Conservation (phyloP, 345 rosid species). For the Eucalyptus caleyi region DNA sequence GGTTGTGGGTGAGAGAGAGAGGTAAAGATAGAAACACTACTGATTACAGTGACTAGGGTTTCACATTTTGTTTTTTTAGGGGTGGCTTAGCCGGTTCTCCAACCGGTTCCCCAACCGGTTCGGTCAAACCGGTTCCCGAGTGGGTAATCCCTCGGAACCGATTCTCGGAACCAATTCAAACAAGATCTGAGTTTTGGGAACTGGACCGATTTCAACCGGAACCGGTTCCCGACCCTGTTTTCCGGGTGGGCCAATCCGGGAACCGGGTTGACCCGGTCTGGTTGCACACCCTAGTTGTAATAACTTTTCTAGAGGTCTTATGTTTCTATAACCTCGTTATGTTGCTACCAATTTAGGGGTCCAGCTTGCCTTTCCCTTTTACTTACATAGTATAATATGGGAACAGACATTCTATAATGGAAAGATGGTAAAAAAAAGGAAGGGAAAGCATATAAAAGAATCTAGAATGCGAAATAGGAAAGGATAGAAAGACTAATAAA, state of each 20-base stretch:
- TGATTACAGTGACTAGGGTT: too few species aligned
- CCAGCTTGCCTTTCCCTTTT: not conserved
- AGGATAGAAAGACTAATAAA: not conserved
- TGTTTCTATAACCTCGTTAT: not conserved
- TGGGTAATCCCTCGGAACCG: too few species aligned
- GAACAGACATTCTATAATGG: not conserved
- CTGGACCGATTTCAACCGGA: too few species aligned
- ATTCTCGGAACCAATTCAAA: fast-evolving
- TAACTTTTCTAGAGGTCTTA: not conserved
- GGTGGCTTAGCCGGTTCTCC: too few species aligned
- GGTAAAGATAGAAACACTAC: too few species aligned
- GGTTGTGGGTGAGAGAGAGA: too few species aligned
- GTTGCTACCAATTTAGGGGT: not conserved
- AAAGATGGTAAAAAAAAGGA: not conserved
- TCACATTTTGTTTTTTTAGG: too few species aligned
- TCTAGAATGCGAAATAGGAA: not conserved
- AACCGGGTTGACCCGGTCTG: too few species aligned
- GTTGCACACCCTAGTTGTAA: not conserved
- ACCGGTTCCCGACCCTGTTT: too few species aligned
- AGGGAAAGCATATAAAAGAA: not conserved
- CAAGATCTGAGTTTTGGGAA: too few species aligned
- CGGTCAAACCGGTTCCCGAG: too few species aligned
- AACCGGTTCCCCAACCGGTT: too few species aligned
- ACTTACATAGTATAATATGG: not conserved
- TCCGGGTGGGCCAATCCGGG: fast-evolving